Percentiles rank a stretch among this genome's conserved stretches.
These are phyloP conservation scores for Sextonia rubra DNA, from an alignment of 164 flowering plant species.

Conservation along the genomic window DNA sequence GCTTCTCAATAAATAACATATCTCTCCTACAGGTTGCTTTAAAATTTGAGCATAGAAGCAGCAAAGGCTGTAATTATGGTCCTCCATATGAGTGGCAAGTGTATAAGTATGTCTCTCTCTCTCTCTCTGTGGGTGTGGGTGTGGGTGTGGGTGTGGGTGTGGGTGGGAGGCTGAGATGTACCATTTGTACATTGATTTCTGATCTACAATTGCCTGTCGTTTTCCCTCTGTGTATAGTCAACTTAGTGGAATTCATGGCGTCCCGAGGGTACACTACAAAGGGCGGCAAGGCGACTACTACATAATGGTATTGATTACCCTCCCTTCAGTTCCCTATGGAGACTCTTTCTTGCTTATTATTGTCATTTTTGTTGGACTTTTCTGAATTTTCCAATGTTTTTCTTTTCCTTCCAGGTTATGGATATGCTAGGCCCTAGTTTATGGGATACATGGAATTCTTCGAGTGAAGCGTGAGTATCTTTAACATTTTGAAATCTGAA, in stretches of 20 bases:
- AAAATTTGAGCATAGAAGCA: slow-evolving; percentile 84
- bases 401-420: slow-evolving; percentile 57
- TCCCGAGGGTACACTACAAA: slow-evolving; percentile 81
- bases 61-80: slow-evolving; percentile 90
- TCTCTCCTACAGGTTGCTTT: slow-evolving; percentile 58
- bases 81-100: slow-evolving; percentile 98
- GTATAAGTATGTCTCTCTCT: slow-evolving; percentile 53
- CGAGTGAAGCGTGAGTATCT: slow-evolving; percentile 75
- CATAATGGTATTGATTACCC: slow-evolving; percentile 51
- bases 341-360: not conserved
- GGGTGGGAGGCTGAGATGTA: not conserved
- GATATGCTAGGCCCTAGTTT: slow-evolving; percentile 92
- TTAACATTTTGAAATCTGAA: not conserved
- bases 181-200: not conserved
- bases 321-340: not conserved
- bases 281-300: slow-evolving; percentile 91
- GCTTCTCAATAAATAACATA: not conserved
- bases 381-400: not conserved
- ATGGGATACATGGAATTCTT: slow-evolving; percentile 93
- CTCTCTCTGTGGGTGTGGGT: not conserved
- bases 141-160: too few relatives aligned
- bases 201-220: not conserved
- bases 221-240: slow-evolving; percentile 32
- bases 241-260: slow-evolving; percentile 85
- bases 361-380: not conserved